Conservation (phyloP, 1,284 basidiomycete species). For the Marasmius sp. region DNA sequence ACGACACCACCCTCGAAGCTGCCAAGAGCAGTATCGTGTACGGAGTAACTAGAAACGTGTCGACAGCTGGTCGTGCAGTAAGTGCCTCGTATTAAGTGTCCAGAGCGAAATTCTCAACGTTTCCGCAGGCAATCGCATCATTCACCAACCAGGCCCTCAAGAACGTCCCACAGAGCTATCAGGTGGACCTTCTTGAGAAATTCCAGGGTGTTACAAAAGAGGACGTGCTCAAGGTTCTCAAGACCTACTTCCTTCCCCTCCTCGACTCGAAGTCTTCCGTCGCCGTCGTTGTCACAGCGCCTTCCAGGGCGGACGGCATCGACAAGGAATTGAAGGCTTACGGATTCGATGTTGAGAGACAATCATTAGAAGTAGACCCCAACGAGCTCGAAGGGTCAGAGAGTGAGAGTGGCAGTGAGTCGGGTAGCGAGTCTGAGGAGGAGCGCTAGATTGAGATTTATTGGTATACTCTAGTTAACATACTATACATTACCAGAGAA, state of each 20-base stretch:
- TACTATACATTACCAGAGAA: conserved; percentile 11
- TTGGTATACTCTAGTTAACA: background rate
- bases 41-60: conserved; percentile 76
- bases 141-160: conserved; percentile 89
- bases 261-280: conserved; percentile 82
- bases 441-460: conserved; percentile 12
- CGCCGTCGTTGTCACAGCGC: conserved; percentile 81
- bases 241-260: conserved; percentile 82
- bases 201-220: conserved; percentile 79
- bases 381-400: conserved; percentile 42
- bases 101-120: background rate
- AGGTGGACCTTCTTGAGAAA: conserved; percentile 74
- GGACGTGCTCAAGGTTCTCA: conserved; percentile 71
- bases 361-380: conserved; percentile 67
- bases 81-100: conserved; percentile 22
- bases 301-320: conserved; percentile 79
- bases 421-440: conserved; percentile 24
- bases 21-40: conserved; percentile 93
- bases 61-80: conserved; percentile 85
- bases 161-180: conserved; percentile 72
- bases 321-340: conserved; percentile 57
- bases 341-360: conserved; percentile 81
- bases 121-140: conserved; percentile 66
- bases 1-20: conserved; percentile 84
- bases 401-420: conserved; percentile 33